These are phyloP conservation scores for Candida vaughaniae DNA, from an alignment of 805 yeast genomes.

Conservation along the genomic window DNA sequence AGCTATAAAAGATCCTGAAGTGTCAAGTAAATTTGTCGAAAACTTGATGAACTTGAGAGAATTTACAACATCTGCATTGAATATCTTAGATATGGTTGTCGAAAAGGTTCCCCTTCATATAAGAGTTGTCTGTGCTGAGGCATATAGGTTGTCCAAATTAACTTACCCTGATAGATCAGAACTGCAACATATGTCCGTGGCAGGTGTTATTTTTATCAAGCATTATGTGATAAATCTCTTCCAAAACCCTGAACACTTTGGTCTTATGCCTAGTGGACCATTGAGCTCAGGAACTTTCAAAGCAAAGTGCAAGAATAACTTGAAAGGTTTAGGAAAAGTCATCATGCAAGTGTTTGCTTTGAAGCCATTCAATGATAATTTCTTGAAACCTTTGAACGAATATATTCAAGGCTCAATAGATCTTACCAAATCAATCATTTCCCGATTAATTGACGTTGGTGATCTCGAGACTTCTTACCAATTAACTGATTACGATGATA, in stretches of 20 bases:
- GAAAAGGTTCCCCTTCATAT: constrained; percentile 38
- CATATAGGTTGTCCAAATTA: constrained; percentile 37
- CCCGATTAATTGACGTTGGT: constrained; percentile 50
- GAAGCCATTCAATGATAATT: constrained; percentile 68
- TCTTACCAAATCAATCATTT: constrained; percentile 45
- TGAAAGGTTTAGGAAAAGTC: constrained; percentile 56
- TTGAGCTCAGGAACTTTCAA: constrained; percentile 19
- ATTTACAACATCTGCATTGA: constrained; percentile 58
- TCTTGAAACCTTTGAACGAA: constrained; percentile 77
- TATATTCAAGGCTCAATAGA: constrained; percentile 55
- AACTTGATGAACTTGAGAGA: constrained; percentile 79
- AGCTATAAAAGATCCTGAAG: constrained; percentile 80
- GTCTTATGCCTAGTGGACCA: constrained; percentile 39
- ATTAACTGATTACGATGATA: constrained; percentile 67
- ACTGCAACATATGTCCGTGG: constrained; percentile 59
- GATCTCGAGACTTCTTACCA: constrained; percentile 60
- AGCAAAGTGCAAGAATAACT: constrained; percentile 42
- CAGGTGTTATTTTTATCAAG: constrained; percentile 63
- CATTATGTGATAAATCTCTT: constrained; percentile 49
- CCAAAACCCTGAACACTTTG: constrained; percentile 55
- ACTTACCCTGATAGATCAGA: constrained; percentile 60
- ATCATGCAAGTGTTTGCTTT: constrained; percentile 65
- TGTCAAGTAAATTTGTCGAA: constrained; percentile 64
- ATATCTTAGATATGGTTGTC: constrained; percentile 45
- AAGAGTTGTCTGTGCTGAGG: constrained; percentile 32